These are phyloP conservation scores for Acephala macrosclerotiorum DNA, from an alignment of 2,329 filamentous ascomycete genomes.

Conservation along the genomic window DNA sequence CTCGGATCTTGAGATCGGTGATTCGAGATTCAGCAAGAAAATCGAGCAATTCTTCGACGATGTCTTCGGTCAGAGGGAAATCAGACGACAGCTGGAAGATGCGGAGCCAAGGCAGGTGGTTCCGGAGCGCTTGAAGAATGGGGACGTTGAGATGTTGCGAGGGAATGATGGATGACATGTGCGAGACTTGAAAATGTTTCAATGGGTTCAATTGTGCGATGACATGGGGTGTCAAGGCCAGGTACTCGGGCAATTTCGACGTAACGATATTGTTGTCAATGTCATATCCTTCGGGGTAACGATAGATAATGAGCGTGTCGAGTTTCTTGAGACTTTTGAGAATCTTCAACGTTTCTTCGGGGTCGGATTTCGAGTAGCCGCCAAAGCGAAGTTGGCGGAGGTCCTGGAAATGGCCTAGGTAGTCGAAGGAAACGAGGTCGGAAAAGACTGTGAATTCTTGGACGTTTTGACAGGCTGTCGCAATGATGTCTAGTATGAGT, in stretches of 20 bases:
- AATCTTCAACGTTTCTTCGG: conserved; percentile 15
- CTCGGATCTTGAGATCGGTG: conserved; percentile 11
- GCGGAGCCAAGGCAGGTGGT: conserved; percentile 6
- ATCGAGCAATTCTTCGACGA: not conserved
- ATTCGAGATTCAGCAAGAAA: not conserved
- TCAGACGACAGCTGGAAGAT: conserved; percentile 11
- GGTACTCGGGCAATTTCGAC: not conserved
- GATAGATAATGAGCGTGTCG: conserved; percentile 20
- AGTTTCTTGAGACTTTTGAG: conserved; percentile 18
- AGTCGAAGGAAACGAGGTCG: conserved; percentile 11
- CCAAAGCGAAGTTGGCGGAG: conserved; percentile 15
- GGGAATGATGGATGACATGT: conserved; percentile 15
- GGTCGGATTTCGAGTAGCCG: conserved; percentile 16
- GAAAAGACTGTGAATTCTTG: conserved; percentile 16
- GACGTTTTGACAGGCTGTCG: conserved; percentile 12
- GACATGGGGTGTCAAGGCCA: conserved; percentile 17
- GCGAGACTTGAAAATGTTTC: conserved; percentile 15
- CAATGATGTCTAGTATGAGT: conserved; percentile 25
- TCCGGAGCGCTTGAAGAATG: conserved; percentile 14
- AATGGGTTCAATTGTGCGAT: conserved; percentile 19
- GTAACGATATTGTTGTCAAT: not conserved
- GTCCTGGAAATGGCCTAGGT: conserved; percentile 15
- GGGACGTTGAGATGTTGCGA: conserved; percentile 8
- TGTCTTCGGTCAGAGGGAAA: not conserved
- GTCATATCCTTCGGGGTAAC: conserved; percentile 12